These are phyloP conservation scores for Apiotrichum veenhuisii DNA, from an alignment of 1,284 basidiomycete species.

Conservation along the genomic window DNA sequence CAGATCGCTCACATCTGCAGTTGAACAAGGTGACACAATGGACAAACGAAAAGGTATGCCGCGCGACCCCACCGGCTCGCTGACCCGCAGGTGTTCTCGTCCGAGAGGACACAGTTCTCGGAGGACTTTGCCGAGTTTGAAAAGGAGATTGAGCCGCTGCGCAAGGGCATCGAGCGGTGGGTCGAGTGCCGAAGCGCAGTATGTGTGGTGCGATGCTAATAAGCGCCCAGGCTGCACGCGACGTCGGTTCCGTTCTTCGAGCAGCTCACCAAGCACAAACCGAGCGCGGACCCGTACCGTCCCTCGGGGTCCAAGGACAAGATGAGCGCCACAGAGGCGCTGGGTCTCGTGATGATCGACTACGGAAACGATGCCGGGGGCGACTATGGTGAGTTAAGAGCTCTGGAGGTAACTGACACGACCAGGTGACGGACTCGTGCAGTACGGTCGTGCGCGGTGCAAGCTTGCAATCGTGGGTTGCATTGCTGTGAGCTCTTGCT, in stretches of 20 bases:
- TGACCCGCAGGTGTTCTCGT: conserved; percentile 59
- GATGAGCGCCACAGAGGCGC: conserved; percentile 63
- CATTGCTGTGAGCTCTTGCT: neutral
- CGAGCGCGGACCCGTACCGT: conserved; percentile 45
- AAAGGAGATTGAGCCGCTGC: conserved; percentile 64
- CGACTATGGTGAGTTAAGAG: conserved; percentile 54
- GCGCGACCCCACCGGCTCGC: neutral
- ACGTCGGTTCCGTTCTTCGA: conserved; percentile 45
- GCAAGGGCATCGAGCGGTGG: conserved; percentile 62
- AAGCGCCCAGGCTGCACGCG: conserved; percentile 38
- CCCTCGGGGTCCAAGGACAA: conserved; percentile 35
- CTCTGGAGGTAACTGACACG: neutral
- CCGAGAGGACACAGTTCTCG: conserved; percentile 60
- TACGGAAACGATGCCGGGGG: conserved; percentile 75
- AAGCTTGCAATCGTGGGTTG: conserved; percentile 63
- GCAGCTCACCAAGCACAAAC: conserved; percentile 42
- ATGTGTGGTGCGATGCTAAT: neutral
- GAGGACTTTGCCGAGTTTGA: conserved; percentile 66
- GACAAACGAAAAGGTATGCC: conserved; percentile 45
- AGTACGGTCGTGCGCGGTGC: conserved; percentile 73
- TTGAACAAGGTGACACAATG: conserved; percentile 48
- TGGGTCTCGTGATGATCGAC: conserved; percentile 78
- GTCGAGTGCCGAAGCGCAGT: conserved; percentile 25
- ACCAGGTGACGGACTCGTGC: conserved; percentile 60
- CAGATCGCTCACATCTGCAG: conserved; percentile 19